Evolutionary conservation across 1,139 yeast species (phyloP).

Genomic region (Lodderomyces metapsilosis): DNA sequence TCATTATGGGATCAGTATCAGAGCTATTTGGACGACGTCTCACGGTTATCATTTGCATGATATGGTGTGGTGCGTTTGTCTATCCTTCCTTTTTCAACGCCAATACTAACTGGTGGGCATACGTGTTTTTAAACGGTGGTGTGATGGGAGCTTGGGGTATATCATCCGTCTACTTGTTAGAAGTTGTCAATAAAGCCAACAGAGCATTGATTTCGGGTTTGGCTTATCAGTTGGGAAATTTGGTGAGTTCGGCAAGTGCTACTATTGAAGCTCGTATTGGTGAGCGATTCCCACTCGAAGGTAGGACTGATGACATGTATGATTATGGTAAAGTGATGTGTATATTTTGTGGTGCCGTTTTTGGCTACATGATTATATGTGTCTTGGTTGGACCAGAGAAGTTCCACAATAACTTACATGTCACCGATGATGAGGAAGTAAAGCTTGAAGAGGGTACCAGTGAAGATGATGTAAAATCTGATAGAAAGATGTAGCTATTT

Average conservation of each 20-base stretch:
- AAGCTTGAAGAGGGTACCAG: background rate
- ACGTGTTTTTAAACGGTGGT: slow-evolving; percentile 23
- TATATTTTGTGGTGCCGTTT: slow-evolving; percentile 38
- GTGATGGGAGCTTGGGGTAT: slow-evolving; percentile 44
- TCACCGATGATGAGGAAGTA: slow-evolving; percentile 4
- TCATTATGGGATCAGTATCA: slow-evolving; percentile 43
- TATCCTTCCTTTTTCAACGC: slow-evolving; percentile 33
- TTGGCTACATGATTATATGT: slow-evolving; percentile 28
- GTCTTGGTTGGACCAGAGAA: slow-evolving; percentile 36
- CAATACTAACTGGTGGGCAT: slow-evolving; percentile 30
- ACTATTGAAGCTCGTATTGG: slow-evolving; percentile 39
- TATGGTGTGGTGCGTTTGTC: slow-evolving; percentile 32
- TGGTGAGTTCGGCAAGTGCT: slow-evolving; percentile 35
- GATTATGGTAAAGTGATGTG: slow-evolving; percentile 40
- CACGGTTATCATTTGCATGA: slow-evolving; percentile 32
- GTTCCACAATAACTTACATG: slow-evolving; percentile 15
- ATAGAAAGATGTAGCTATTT: background rate
- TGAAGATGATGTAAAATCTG: background rate
- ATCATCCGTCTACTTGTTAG: slow-evolving; percentile 35
- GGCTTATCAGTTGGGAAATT: slow-evolving; percentile 40
- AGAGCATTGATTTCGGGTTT: slow-evolving; percentile 39
- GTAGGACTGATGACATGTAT: slow-evolving; percentile 19
- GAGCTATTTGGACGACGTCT: slow-evolving; percentile 50
- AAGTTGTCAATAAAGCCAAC: slow-evolving; percentile 35
- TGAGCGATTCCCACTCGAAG: slow-evolving; percentile 26